Percentiles rank a stretch among this genome's conserved stretches.
phyloP scores from a whole-genome alignment of 148 eudicot genomes.

The Fagopyrum tataricum region DNA sequence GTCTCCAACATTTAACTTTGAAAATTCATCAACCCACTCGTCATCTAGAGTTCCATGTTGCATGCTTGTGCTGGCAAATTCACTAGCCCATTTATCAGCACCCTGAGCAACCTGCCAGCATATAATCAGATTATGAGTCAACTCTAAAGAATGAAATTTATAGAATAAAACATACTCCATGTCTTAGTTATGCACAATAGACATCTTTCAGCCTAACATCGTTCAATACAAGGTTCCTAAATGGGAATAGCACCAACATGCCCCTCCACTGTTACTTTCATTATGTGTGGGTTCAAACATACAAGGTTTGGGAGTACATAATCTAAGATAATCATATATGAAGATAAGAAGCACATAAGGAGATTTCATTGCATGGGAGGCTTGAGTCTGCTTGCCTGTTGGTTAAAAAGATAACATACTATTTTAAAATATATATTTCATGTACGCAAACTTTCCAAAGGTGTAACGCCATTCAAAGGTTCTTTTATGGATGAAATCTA shows the following conservation, averaged over 20 bases:
- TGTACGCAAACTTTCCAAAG: not conserved
- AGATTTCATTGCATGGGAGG: not conserved
- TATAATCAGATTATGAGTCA: not conserved
- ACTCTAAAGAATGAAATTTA: not conserved
- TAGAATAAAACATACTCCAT: not conserved
- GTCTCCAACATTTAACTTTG: constrained; percentile 76
- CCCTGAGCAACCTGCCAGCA: constrained; percentile 53
- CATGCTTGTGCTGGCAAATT: constrained; percentile 53
- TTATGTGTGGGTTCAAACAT: not conserved
- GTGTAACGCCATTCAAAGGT: not conserved
- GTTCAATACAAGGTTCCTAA: not conserved
- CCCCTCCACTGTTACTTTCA: not conserved
- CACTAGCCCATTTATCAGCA: constrained; percentile 66
- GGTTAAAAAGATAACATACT: not conserved
- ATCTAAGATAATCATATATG: not conserved
- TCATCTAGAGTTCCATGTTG: constrained; percentile 48
- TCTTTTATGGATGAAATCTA: not conserved
- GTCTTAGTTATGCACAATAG: not conserved
- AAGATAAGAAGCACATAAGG: not conserved
- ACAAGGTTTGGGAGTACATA: not conserved
- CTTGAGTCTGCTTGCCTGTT: not conserved
- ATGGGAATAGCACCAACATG: not conserved
- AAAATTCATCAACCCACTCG: constrained; percentile 87
- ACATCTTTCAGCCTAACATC: not conserved
- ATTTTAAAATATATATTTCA: not conserved